Base-by-base conservation (phyloP, 2,329 filamentous ascomycete species). In the Bipolaris zeicola region DNA sequence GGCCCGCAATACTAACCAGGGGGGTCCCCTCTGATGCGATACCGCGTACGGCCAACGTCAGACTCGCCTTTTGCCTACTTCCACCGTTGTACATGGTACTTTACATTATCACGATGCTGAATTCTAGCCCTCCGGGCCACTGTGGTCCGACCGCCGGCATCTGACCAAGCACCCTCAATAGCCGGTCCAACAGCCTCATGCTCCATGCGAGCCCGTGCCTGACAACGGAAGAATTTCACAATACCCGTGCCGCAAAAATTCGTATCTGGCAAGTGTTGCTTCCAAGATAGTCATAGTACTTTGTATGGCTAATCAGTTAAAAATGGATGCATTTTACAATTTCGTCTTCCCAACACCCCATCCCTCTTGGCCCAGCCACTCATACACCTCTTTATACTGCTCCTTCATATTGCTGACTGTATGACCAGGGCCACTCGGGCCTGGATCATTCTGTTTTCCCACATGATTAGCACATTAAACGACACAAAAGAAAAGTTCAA, bases 331-430 rank as follows among this genome's bases (percentile, higher is more conserved):
- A 16, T 6, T 16, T 26, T 20, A 59, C 48, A 55, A 38, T 55
- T 53, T 55, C 52, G 51, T 41, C 52, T 61, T 57, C 16, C 43
- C 54, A 58, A 71, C 47, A 18, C 82, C 82, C 83, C 84, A 86
- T 49, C 78, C 80, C 24, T 76, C 72, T 60, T 78, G 66, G 28
- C 67, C 76, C 64, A 87, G 62, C 74, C 81, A 75, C 26, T 63
- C 75, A 69, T 79, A 81, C n/a, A 83, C 79, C 63, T 84, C 82
- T n/a, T 78, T 74, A 52, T 79, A 74, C n/a, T 76, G 72, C 18
- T 70, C 66, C 28, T 61, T 66, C 46, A 73, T 53, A 50, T 81
- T 79, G 28, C 80, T 80, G 11, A 77, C 78, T 8, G 76, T 80
- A 63, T 79, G 79, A 3, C 84, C 84, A 31, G 72, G 70, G 24